Base-by-base conservation (phyloP, 1,284 basidiomycete genomes). In the Vanrija pseudolonga region DNA sequence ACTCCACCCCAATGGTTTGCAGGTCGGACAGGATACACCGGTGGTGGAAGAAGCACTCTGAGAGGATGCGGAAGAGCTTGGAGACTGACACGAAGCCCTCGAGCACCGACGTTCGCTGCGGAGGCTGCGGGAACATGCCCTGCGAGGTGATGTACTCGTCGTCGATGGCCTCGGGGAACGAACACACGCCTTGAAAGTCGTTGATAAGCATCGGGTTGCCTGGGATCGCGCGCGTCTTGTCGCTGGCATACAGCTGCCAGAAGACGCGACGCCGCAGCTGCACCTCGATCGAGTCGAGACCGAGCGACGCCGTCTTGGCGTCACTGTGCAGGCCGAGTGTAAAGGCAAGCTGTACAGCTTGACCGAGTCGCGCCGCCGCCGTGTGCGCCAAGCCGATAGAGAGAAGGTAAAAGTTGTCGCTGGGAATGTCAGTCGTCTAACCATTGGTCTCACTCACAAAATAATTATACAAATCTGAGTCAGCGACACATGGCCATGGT, bases 131-230 rank as follows among this genome's bases (percentile, higher is more conserved):
- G 60, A 76, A 73, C 56, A 69, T 69, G 23, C 75, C 75, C 62
- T 73, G 72, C 9, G 72, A 67, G 1, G 73, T 77, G 47, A 77
- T 74, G 47, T 72, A 71, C 19, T 77, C 73, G 61, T 77, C 75
- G 53, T 77, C 74, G 32, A 68, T 63, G 1, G 67, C 65, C 48
- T 69, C 69, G 15, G 75, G 75, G 24, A 70, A 64, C 2, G 68
- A 69, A 44, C 67, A 70, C 1, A 72, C 63, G 32, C 73, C 72
- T 65, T 77, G 73, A 46, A 73, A 75, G 53, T 76, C 73, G 65
- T 73, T 74, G 59, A 77, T 66, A 15, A 75, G 64, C 68, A 75
- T 73, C 0, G 74, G 75, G 39, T 68, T 64, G 24, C 73, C 75
- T 1, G 69, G 66, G 19, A 72, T 73, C 2, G 73, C 71, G 9